phyloP scores from a whole-genome alignment of 768 basidiomycete genomes.

The Daedaleopsis sinensis region DNA sequence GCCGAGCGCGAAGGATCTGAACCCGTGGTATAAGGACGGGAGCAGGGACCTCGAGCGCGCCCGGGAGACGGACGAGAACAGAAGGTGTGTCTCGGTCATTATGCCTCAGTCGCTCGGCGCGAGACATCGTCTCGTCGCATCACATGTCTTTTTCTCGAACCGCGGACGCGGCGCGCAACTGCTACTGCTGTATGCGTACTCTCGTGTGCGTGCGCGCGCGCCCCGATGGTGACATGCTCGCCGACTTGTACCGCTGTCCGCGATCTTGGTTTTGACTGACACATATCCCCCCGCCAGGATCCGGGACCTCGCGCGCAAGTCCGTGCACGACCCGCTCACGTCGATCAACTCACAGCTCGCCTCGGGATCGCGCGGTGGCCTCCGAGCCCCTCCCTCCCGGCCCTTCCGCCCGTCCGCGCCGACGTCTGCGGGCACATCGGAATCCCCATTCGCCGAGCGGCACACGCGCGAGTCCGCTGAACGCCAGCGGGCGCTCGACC shows the following conservation, averaged over 20 bases:
- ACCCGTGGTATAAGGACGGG: slow-evolving; percentile 70
- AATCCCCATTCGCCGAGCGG: slow-evolving; percentile 45
- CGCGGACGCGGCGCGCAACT: too few species aligned
- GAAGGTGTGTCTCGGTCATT: slow-evolving; percentile 22
- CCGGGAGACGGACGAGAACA: slow-evolving; percentile 26
- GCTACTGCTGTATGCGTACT: too few species aligned
- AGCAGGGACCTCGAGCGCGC: slow-evolving; percentile 15
- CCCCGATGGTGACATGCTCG: too few species aligned
- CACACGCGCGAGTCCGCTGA: slow-evolving; percentile 75
- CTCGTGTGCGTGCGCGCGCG: too few species aligned
- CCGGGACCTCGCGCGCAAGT: slow-evolving; percentile 66
- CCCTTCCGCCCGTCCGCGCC: slow-evolving; percentile 2
- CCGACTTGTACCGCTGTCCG: too few species aligned
- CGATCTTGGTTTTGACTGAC: too few species aligned
- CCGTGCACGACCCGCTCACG: slow-evolving; percentile 69
- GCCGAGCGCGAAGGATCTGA: slow-evolving; percentile 74
- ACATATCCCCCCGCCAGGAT: too few species aligned
- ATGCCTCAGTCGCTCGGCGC: neutral
- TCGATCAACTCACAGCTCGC: slow-evolving; percentile 71
- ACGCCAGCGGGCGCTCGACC: slow-evolving; percentile 72
- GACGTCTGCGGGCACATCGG: neutral
- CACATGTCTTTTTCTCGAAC: neutral
- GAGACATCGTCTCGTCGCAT: neutral
- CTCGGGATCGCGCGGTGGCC: slow-evolving; percentile 32
- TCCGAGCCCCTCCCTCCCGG: slow-evolving; percentile 23